phyloP scores from a whole-genome alignment of 441 rosid species.

The Brassica hybrid region DNA sequence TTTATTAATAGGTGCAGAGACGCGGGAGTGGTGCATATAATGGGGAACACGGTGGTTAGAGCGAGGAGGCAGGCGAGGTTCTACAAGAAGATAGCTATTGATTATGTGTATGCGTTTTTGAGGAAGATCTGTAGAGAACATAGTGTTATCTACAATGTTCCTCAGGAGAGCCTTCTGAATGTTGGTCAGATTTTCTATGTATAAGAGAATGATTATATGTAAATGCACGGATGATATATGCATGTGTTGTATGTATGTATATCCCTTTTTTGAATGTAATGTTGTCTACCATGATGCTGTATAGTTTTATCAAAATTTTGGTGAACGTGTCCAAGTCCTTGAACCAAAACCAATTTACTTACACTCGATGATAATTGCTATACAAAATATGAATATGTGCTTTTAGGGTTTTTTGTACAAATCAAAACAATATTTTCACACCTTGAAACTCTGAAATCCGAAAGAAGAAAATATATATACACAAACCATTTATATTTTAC shows the following conservation, averaged over 20 bases:
- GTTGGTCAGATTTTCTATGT: constrained; percentile 89
- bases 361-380: constrained; percentile 36
- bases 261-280: not conserved
- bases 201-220: constrained; percentile 24
- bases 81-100: constrained; percentile 78
- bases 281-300: constrained; percentile 5
- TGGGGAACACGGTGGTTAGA: constrained; percentile 81
- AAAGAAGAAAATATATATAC: constrained; percentile 29
- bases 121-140: constrained; percentile 93
- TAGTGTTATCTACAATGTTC: constrained; percentile 86
- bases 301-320: not conserved
- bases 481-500: constrained; percentile 12
- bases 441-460: constrained; percentile 23
- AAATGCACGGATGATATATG: not conserved
- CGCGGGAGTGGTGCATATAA: constrained; percentile 89
- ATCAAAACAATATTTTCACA: constrained; percentile 4
- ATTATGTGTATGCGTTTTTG: constrained; percentile 82
- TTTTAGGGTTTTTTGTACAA: constrained; percentile 33
- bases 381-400: constrained; percentile 40
- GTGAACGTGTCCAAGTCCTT: not conserved
- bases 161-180: constrained; percentile 87
- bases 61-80: constrained; percentile 80
- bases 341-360: constrained; percentile 40
- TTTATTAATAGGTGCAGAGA: constrained; percentile 69
- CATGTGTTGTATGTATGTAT: not conserved